Conservation (phyloP, 768 basidiomycete genomes). For the Psilocybe cyanescens region DNA sequence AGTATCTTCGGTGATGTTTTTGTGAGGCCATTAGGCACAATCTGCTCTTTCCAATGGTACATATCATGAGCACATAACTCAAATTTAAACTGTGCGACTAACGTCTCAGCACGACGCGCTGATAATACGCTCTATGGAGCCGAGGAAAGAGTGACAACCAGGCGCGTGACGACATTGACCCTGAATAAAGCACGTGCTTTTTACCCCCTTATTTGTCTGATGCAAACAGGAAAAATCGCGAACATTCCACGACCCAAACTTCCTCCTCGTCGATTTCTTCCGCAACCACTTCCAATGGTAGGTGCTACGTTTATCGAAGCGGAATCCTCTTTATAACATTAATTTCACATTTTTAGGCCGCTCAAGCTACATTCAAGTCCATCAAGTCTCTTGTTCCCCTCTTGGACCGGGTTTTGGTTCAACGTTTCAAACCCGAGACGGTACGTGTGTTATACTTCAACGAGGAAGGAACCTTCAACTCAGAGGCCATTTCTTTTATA, state of each 20-base stretch:
- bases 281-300: constrained; percentile 18
- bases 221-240: constrained; percentile 27
- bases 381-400: constrained; percentile 91
- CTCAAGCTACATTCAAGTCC: constrained; percentile 93
- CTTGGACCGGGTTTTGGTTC: constrained; percentile 95
- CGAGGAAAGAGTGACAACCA: too few relatives aligned
- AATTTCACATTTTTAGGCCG: constrained; percentile 51
- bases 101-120: too few relatives aligned
- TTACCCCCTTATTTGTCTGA: constrained; percentile 14
- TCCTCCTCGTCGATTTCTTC: constrained; percentile 4
- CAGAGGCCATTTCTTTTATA: background rate
- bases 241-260: constrained; percentile 26
- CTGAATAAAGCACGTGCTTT: background rate
- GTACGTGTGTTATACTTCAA: constrained; percentile 58
- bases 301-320: background rate
- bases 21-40: too few relatives aligned
- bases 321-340: background rate
- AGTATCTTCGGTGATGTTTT: too few relatives aligned
- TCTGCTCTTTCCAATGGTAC: too few relatives aligned
- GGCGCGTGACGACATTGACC: background rate
- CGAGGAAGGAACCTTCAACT: background rate
- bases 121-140: too few relatives aligned
- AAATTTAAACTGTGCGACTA: too few relatives aligned
- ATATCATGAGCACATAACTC: too few relatives aligned
- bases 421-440: constrained; percentile 95